Conservation (phyloP, 192 early-diverging fungal genomes). For the Dissophora globulifera region DNA sequence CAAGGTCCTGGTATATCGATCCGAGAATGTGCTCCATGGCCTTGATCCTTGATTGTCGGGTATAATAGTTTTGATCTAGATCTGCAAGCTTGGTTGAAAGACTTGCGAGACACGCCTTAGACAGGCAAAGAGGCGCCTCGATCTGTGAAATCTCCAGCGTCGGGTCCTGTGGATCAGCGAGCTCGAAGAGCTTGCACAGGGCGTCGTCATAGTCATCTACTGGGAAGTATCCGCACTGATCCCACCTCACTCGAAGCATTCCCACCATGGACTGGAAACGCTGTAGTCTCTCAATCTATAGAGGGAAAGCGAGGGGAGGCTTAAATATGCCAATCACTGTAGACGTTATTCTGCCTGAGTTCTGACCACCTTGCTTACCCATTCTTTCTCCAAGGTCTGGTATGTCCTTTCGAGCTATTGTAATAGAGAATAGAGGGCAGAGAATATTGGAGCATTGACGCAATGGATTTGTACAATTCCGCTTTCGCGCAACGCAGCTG, state of each 20-base stretch:
- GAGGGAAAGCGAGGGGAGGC: neutral
- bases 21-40: constrained; percentile 46
- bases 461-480: too few relatives aligned
- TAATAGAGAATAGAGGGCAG: neutral
- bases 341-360: too few relatives aligned
- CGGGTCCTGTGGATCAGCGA: constrained; percentile 12
- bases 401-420: constrained; percentile 31
- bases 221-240: constrained; percentile 36
- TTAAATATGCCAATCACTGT: too few relatives aligned
- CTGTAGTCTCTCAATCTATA: constrained; percentile 18
- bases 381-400: constrained; percentile 38
- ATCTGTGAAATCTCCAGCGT: constrained; percentile 24
- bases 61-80: constrained; percentile 52
- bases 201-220: constrained; percentile 35
- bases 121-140: constrained; percentile 53
- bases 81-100: constrained; percentile 38
- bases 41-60: constrained; percentile 47
- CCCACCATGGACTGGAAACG: constrained; percentile 39
- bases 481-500: too few relatives aligned
- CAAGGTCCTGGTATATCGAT: constrained; percentile 45
- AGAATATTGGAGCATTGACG: too few relatives aligned
- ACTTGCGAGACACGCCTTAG: constrained; percentile 47
- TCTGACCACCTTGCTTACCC: constrained; percentile 22
- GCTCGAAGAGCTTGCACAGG: constrained; percentile 26
- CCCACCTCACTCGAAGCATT: constrained; percentile 36